Evolutionary conservation across 139 green algal genomes (phyloP).

Genomic region (Tetradesmus lagerheimii): DNA sequence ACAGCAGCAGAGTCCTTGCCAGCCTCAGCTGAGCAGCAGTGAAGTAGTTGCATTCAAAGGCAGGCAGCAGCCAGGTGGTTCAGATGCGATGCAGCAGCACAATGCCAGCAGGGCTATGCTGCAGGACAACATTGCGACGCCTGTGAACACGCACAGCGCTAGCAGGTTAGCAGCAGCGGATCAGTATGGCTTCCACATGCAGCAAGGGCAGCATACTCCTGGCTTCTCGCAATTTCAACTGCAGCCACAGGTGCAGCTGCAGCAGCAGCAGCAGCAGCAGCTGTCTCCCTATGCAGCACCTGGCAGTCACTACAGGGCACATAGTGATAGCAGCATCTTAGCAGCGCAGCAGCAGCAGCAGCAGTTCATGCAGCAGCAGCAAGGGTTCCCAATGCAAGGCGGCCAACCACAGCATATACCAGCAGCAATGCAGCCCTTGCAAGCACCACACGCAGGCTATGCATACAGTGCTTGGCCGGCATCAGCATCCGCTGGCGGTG

Average conservation of each 20-base stretch:
- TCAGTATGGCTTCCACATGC: background rate
- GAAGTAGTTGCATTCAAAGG: background rate
- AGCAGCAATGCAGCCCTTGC: background rate
- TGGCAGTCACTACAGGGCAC: background rate
- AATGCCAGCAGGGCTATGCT: background rate
- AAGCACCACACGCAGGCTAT: background rate
- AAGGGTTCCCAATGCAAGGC: background rate
- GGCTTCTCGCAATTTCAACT: background rate
- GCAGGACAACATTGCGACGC: background rate
- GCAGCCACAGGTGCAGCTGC: slow-evolving; percentile 61
- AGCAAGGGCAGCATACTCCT: background rate
- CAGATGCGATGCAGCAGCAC: background rate
- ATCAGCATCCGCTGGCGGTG: background rate
- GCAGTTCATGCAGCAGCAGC: background rate
- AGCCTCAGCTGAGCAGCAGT: background rate
- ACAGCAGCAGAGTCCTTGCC: background rate
- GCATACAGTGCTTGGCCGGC: background rate
- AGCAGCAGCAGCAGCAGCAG: slow-evolving; percentile 19
- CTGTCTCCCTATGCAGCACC: background rate
- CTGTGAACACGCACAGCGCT: background rate
- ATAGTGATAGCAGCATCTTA: background rate
- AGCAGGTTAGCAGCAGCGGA: background rate
- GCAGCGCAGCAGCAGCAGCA: slow-evolving; percentile 16
- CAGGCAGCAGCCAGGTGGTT: background rate
- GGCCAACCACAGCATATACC: background rate